Evolutionary conservation across 2,329 filamentous ascomycete genomes (phyloP).

Genomic region (Anthostomella pinea): DNA sequence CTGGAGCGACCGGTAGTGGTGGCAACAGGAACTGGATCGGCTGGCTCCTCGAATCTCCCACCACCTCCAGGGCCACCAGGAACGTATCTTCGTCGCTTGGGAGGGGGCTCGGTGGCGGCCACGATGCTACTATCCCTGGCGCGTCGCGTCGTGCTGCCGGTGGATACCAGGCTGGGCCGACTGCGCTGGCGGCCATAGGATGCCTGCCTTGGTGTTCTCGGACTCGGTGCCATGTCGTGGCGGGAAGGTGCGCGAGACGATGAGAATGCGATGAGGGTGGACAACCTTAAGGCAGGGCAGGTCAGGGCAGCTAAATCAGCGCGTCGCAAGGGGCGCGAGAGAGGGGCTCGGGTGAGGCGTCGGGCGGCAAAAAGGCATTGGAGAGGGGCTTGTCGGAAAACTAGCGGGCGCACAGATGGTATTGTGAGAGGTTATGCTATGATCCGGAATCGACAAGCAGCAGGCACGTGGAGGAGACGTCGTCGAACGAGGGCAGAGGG

Average conservation of each 20-base stretch:
- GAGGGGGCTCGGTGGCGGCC: conserved; percentile 56
- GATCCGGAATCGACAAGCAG: no score
- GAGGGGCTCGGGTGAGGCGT: conserved; percentile 27
- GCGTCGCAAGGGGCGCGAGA: conserved; percentile 33
- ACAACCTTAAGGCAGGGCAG: no score
- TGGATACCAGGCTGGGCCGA: conserved; percentile 22
- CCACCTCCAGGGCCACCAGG: conserved; percentile 85
- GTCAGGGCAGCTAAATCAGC: conserved; percentile 28
- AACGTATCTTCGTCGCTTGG: conserved; percentile 73
- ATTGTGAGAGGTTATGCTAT: no score
- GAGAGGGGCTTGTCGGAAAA: no score
- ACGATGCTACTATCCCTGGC: conserved; percentile 35
- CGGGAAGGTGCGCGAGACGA: conserved; percentile 6
- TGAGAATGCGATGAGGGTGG: conserved; percentile 14
- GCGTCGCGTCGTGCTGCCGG: conserved; percentile 26
- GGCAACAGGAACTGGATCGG: conserved; percentile 45
- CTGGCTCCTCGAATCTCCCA: conserved; percentile 69
- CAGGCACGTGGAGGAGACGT: no score
- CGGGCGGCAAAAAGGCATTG: conserved; percentile 33
- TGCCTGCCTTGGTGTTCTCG: conserved; percentile 29
- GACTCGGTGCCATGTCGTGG: conserved; percentile 31
- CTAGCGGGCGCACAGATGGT: no score
- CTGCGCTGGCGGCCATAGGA: conserved; percentile 25
- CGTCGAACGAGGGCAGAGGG: no score
- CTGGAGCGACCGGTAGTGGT: conserved; percentile 51